Evolutionary conservation across 148 eudicot species (phyloP).

Genomic region (Diospyros kaki): DNA sequence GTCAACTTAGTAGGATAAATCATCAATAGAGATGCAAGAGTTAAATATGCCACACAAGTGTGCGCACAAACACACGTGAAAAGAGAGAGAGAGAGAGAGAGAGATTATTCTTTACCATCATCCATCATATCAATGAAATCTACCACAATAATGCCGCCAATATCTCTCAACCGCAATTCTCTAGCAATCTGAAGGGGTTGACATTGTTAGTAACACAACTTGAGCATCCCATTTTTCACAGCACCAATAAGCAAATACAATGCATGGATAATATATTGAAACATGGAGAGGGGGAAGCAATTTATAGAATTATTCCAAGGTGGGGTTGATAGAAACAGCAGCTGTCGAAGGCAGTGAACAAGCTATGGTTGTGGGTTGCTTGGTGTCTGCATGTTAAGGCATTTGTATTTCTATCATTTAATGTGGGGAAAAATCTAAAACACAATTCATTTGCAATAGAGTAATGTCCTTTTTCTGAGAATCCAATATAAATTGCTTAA

Average conservation of each 20-base stretch:
- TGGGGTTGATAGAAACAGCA: neutral
- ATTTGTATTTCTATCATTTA: neutral
- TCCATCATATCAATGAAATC: constrained; percentile 95
- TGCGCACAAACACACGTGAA: neutral
- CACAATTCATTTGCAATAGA: neutral
- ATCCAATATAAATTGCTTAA: neutral
- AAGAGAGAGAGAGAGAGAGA: constrained; percentile 6
- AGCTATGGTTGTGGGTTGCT: neutral
- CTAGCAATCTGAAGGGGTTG: constrained; percentile 76
- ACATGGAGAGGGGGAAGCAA: neutral
- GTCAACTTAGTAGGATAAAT: too few relatives aligned
- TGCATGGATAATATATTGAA: neutral
- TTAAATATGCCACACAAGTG: too few relatives aligned
- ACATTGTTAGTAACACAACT: neutral
- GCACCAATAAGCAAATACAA: neutral
- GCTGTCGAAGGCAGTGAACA: neutral
- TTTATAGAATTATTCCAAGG: neutral
- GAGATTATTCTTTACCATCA: constrained; percentile 51
- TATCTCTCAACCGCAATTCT: constrained; percentile 87
- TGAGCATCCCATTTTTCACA: neutral
- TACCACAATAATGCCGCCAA: constrained; percentile 95
- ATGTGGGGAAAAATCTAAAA: neutral
- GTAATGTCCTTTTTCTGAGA: neutral
- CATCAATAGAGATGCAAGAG: too few relatives aligned
- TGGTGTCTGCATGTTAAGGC: neutral